phyloP scores from a whole-genome alignment of 1,284 basidiomycete species.

The Rugiboletus extremiorientalis region DNA sequence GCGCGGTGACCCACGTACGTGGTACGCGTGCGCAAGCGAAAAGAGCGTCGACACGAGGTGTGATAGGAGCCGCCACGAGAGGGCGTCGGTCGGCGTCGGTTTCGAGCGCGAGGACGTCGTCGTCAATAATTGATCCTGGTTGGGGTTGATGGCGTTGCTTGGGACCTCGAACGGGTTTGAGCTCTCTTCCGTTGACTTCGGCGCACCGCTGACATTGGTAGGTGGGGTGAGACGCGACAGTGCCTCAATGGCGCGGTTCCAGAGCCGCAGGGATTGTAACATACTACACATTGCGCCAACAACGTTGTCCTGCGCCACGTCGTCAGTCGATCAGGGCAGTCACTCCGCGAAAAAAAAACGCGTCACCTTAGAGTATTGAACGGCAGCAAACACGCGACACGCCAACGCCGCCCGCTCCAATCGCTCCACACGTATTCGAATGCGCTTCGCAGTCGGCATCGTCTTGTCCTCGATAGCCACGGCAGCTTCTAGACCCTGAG shows the following conservation, averaged over 20 bases:
- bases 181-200: constrained; percentile 34
- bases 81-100: constrained; percentile 42
- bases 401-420: constrained; percentile 75
- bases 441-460: constrained; percentile 51
- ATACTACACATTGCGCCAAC: constrained; percentile 58
- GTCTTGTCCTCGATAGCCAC: constrained; percentile 49
- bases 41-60: constrained; percentile 67
- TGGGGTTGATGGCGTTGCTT: constrained; percentile 32
- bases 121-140: constrained; percentile 32
- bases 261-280: constrained; percentile 74
- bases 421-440: constrained; percentile 54
- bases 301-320: constrained; percentile 58
- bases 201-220: constrained; percentile 23
- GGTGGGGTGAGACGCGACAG: constrained; percentile 58
- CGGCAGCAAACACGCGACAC: constrained; percentile 61
- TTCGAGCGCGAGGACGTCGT: constrained; percentile 10
- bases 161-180: constrained; percentile 62
- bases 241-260: constrained; percentile 75
- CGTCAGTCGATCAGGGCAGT: not conserved
- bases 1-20: constrained; percentile 71
- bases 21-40: constrained; percentile 60
- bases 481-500: constrained; percentile 45
- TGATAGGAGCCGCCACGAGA: constrained; percentile 78
- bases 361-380: constrained; percentile 65
- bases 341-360: constrained; percentile 11